Base-by-base conservation (phyloP, 768 basidiomycete species). In the Boletus sp. region DNA sequence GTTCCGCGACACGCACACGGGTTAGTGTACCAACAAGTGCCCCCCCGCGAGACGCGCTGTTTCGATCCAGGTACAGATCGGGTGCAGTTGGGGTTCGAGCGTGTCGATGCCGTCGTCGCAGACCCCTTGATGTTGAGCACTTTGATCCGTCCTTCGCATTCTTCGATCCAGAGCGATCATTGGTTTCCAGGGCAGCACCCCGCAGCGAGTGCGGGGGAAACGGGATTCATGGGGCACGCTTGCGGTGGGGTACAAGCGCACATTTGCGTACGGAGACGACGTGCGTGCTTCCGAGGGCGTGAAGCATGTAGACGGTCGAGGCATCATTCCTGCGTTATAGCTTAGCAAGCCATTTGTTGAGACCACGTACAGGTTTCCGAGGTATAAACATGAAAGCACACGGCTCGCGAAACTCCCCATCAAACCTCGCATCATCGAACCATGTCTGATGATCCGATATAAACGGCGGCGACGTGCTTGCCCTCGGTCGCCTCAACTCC, bases 1-100 rank as follows among this genome's bases (percentile, higher is more conserved):
- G n/a, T n/a, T n/a, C n/a, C n/a, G n/a, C n/a, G n/a, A 91, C 42
- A 98, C 96, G n/a, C 96, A 96, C n/a, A 98, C 96, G 18, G 94
- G 82, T 72, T 96, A 98, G 73, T 98, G 96, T 7, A 98, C 94
- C 50, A 98, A 79, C 35, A 96, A 87, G 67, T 90, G 90, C 3
- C 96, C 96, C 7, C 94, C 94, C 49, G 85, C 82, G 37, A 76
- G 71, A 41, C 92, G 77, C 44, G 94, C 96, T 51, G 83, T 79
- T 65, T 96, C 93, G 64, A 98, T 98, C 92, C 94, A 98, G 47
- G 87, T 88, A 67, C 92, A 93, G 41, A 96, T 90, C 3, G 89
- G 86, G 56, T 85, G 85, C 33, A 24, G 24, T 24, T 24, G 24
- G 2, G 24, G 24, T 24, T 24, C 24, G 24, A 24, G 24, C 24